Base-by-base conservation (phyloP, 345 rosid genomes). In the Eucalyptus pumila region DNA sequence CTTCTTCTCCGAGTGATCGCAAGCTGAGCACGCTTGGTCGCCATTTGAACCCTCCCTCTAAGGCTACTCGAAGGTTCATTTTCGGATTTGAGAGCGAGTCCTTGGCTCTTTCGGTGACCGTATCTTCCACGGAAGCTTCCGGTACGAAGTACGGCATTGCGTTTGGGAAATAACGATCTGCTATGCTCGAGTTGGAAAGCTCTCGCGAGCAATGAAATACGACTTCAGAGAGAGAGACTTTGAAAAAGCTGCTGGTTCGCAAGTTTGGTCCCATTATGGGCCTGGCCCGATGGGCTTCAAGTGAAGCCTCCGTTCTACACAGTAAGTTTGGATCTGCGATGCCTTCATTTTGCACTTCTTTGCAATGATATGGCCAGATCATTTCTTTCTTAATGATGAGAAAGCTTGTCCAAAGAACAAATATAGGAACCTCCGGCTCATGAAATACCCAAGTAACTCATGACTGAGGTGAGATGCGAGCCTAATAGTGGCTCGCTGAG, bases 121-220 rank as follows among this genome's bases (percentile, higher is more conserved):
- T 54, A 4, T 60, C 90, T 27, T 88, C 47, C 34, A 52, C 69
- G 11, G 89, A 11, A n/a, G 87, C 87, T 89, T 90, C 91, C 5
- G 89, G 83, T 4, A 90, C 89, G 76, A 90, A 88, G 37, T 72
- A 30, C 4, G 91, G 91, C 91, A 87, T 86, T n/a, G 90, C 91
- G 88, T 92, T 93, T 56, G 89, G 91, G 86, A 91, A 93, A 91
- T 87, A 92, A 58, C 92, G 94, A 88, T 92, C 94, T 7, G 87
- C 90, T 90, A 90, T 93, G 32, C 45, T 50, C 54, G 60, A 42
- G 65, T 58, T 26, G n/a, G 4, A 58, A 58, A 58, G 65, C 65
- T 58, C 65, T 58, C n/a, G 65, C 6, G 30, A 58, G 65, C 14
- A 58, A 62, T 14, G 72, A 30, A 30, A 14, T 7, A 30, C 10